Base-by-base conservation (phyloP, 2,329 filamentous ascomycete species). In the Cercospora sp. region DNA sequence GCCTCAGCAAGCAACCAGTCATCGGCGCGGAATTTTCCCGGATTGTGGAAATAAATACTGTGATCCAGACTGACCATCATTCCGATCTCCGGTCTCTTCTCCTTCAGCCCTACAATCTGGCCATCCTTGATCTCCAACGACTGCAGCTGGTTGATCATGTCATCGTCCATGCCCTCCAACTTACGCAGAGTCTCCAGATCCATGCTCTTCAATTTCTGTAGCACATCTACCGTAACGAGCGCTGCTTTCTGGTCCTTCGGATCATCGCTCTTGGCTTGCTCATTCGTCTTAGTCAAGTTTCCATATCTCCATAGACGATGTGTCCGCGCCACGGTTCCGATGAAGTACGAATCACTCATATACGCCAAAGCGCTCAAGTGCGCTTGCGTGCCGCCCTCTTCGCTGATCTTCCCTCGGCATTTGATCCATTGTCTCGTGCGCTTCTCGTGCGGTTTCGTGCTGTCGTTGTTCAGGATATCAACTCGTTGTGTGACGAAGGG, bases 291-390 rank as follows among this genome's bases (percentile, higher is more conserved):
- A 4, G 67, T 48, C 12, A 65, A 60, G 16, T 67, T 68, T 0
- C 86, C 87, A 78, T 91, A 92, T 13, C 91, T 86, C 86, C 91
- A 94, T 40, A 97, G 85, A 66, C 88, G 86, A 79, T 97, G 94
- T 64, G 94, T 89, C 20, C 92, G 88, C 30, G 90, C 85, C 7
- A 97, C 88, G 1, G 94, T 97, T 45, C 92, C 94, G 79, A 98
- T 94, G 81, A 99, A 98, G 82, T 92, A 95, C 77, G 87, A 91
- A 81, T 98, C 94, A 48, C 68, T 68, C 83, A 98, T 91, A 82
- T 98, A 99, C 26, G 94, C 94, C 69, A 99, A 84, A 8, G 95
- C 95, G 42, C 88, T 90, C 40, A 97, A 84, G 78, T 98, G 94
- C 10, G 93, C 92, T 75, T 91, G 87, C 71, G 90, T 88, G 1